Evolutionary conservation across 768 basidiomycete genomes (phyloP).

Genomic region (Phaeotremella fagi): DNA sequence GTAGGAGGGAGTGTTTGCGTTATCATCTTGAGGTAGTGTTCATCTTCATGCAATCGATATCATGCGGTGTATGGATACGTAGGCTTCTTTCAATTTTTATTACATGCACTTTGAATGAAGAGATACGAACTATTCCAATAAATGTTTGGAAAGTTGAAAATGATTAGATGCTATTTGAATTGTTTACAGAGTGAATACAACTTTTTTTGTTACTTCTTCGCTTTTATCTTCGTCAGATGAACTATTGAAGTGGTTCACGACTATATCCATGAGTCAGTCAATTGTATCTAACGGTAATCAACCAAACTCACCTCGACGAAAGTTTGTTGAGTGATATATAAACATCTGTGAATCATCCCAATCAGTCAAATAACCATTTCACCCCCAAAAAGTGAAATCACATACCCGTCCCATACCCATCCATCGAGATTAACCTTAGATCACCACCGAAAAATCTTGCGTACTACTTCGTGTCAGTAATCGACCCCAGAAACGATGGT

Average conservation of each 20-base stretch:
- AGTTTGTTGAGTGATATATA: conserved; percentile 44
- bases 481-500: conserved; percentile 1
- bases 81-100: too few species aligned
- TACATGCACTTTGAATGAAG: too few species aligned
- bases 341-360: conserved; percentile 20
- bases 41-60: too few species aligned
- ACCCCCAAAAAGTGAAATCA: not conserved
- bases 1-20: too few species aligned
- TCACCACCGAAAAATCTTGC: conserved; percentile 86
- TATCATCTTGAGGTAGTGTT: too few species aligned
- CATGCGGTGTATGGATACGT: too few species aligned
- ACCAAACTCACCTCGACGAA: conserved; percentile 33
- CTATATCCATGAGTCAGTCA: not conserved
- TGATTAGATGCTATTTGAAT: too few species aligned
- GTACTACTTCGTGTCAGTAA: conserved; percentile 56
- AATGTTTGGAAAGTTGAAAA: too few species aligned
- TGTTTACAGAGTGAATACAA: too few species aligned
- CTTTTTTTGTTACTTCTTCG: too few species aligned
- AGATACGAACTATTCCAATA: too few species aligned
- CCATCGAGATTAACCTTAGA: conserved; percentile 91
- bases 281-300: not conserved
- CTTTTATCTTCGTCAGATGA: too few species aligned
- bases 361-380: not conserved
- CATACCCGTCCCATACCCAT: conserved; percentile 57
- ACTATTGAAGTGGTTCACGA: conserved; percentile 22